Evolutionary conservation across 441 rosid genomes (phyloP), one percentile per base, ranked within the genome.

Genomic region (Euphorbia neoarborescens): DNA sequence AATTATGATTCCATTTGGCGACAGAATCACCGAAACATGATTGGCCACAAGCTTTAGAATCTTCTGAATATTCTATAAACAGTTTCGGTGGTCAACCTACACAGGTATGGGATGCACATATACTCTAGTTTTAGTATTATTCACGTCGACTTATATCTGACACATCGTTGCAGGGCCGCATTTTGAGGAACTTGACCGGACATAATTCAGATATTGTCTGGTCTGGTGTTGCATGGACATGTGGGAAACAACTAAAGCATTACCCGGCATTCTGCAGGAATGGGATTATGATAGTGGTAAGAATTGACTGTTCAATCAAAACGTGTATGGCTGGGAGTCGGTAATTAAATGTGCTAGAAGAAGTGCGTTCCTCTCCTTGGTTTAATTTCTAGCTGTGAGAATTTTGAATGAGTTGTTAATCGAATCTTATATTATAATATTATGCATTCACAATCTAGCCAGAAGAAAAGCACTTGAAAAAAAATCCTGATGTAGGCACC

Each of bases 221-320:
- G 99, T 88, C 89, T 51, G 97, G 99, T 44, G 60, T 72, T 76
- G 81, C 90, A 54, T 90, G 97, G 97, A 83, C 83, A 60, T 91
- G 96, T 83, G 94, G 89, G 27, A 94, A 94, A 84, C 96, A 88
- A 76, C 92, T 94, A 77, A 90, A 83, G 82, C 99, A 94, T 82
- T 92, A 86, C 83, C 93, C 87, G 20, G 86, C 94, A 20, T 94
- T 94, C 82, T 74, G 84, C 79, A 81, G 99, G 75, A 91, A 87
- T 64, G 96, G 96, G 74, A 92, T 90, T 67, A 81, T 81, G 24
- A 92, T 94, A 78, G 84, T 80, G 74, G 99, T 94, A 78, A 86
- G 96, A 60, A 73, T 82, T 50, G 70, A 27, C 56, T 62, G 35
- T 15, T 58, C 61, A 73, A n/a, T 62, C 30, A 57, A 58, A 72